phyloP scores from a whole-genome alignment of 140 eudicot species.

The Stevia rebaudiana region DNA sequence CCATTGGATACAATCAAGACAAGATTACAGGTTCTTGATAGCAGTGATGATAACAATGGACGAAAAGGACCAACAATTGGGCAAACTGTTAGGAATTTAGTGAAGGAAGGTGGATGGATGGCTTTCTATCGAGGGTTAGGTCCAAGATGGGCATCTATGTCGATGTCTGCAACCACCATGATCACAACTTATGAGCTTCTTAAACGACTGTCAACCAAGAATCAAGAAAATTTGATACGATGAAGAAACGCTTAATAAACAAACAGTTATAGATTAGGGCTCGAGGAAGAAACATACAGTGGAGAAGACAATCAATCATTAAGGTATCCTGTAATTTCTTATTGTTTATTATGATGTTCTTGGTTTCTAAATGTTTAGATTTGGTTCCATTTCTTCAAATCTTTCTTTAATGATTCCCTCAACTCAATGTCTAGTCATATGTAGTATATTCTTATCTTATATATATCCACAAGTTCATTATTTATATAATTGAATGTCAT shows the following conservation, averaged over 20 bases:
- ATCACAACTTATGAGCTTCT: slow-evolving; percentile 92
- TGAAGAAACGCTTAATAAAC: too few species aligned
- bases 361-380: slow-evolving; percentile 24
- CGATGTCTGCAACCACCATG: slow-evolving; percentile 87
- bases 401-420: neutral
- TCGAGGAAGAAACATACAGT: neutral
- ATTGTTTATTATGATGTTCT: slow-evolving; percentile 20
- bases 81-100: slow-evolving; percentile 64
- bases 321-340: slow-evolving; percentile 19
- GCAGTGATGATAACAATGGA: slow-evolving; percentile 49
- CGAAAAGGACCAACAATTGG: slow-evolving; percentile 51
- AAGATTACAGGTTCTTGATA: slow-evolving; percentile 73
- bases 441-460: slow-evolving; percentile 10
- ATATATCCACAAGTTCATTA: slow-evolving; percentile 13
- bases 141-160: slow-evolving; percentile 92
- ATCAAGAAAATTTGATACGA: slow-evolving; percentile 45
- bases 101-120: slow-evolving; percentile 79
- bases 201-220: slow-evolving; percentile 52
- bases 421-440: neutral
- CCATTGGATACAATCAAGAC: slow-evolving; percentile 91
- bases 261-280: too few species aligned
- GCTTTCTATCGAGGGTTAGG: slow-evolving; percentile 91
- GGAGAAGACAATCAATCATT: neutral
- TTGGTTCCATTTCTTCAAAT: neutral
- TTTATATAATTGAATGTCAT: slow-evolving; percentile 19